These are phyloP conservation scores for Fusarium hainanense DNA, from an alignment of 2,329 filamentous ascomycete genomes.

Conservation along the genomic window DNA sequence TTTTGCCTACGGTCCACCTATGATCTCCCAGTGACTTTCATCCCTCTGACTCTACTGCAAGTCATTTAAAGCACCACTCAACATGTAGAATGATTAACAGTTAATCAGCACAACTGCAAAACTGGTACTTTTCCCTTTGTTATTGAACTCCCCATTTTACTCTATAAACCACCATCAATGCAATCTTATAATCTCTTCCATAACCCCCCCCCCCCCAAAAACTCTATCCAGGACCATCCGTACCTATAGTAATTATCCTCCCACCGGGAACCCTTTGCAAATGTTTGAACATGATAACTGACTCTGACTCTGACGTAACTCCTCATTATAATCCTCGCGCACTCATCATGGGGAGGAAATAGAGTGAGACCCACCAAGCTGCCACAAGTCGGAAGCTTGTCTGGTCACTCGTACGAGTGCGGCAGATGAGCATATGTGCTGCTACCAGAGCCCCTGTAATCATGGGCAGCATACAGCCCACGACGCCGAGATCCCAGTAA, in stretches of 20 bases:
- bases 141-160: background rate
- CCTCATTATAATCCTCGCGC: slow-evolving; percentile 4
- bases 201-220: too few relatives aligned
- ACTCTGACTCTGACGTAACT: background rate
- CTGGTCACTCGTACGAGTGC: slow-evolving; percentile 20
- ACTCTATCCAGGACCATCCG: background rate
- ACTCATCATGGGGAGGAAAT: slow-evolving; percentile 33
- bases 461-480: slow-evolving; percentile 13
- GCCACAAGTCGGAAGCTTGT: slow-evolving; percentile 33
- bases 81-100: too few relatives aligned
- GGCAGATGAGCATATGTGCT: slow-evolving; percentile 31
- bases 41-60: too few relatives aligned
- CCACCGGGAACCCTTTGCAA: background rate
- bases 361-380: slow-evolving; percentile 35
- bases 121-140: background rate
- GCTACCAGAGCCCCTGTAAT: slow-evolving; percentile 9
- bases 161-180: background rate
- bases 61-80: too few relatives aligned
- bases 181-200: background rate
- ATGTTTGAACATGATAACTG: too few relatives aligned
- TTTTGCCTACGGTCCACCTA: too few relatives aligned
- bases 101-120: too few relatives aligned
- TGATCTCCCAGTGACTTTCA: background rate
- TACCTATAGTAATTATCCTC: background rate
- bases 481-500: slow-evolving; percentile 28